Conservation (phyloP, 495 filamentous ascomycete species). For the Aspergillus sclerotioniger region DNA sequence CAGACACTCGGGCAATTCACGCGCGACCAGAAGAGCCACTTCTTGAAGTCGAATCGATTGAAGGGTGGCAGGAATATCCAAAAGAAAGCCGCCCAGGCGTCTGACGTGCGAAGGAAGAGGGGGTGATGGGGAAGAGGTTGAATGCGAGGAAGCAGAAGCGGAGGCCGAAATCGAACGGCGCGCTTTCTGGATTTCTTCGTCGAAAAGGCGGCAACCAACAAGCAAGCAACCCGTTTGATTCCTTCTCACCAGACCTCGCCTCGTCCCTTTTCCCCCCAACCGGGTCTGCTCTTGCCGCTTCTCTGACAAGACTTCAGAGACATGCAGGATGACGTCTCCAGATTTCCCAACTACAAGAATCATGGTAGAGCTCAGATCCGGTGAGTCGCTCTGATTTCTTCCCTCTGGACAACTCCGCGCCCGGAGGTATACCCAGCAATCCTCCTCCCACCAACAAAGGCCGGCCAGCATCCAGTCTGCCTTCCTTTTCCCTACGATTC, state of each 20-base stretch:
- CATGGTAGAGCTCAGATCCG: too few species aligned
- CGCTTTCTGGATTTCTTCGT: too few species aligned
- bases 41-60: background rate
- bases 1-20: constrained; percentile 8
- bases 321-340: background rate
- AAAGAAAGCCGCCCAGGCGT: background rate
- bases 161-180: background rate
- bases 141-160: background rate
- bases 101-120: background rate
- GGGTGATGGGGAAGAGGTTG: background rate
- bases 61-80: background rate
- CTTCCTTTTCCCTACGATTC: background rate
- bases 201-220: background rate
- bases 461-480: background rate
- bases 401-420: too few species aligned
- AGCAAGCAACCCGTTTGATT: background rate
- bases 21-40: background rate
- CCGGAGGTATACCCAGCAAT: background rate
- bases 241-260: background rate
- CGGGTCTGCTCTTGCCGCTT: background rate
- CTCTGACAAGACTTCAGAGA: background rate
- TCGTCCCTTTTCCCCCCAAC: background rate
- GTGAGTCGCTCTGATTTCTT: background rate
- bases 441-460: background rate
- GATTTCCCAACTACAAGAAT: background rate